Conservation (phyloP, 2,329 filamentous ascomycete genomes). For the Podosphaera xanthii region DNA sequence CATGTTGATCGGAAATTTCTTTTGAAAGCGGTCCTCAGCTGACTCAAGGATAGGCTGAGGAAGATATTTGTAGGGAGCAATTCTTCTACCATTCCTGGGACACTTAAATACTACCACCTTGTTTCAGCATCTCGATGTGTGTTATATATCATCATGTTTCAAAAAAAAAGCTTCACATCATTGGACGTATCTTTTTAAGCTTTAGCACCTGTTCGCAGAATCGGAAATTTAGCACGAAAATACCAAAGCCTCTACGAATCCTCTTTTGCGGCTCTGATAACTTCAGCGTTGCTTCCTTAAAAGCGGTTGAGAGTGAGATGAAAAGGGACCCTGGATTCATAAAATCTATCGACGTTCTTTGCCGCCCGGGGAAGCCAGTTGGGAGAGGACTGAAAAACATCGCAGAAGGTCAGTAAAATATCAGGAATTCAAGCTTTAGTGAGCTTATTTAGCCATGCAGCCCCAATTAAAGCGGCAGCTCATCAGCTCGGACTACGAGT, state of each 20-base stretch:
- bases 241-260: slow-evolving; percentile 43
- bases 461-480: slow-evolving; percentile 49
- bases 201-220: too few relatives aligned
- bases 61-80: too few relatives aligned
- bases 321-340: slow-evolving; percentile 29
- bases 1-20: too few relatives aligned
- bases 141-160: too few relatives aligned
- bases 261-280: slow-evolving; percentile 87
- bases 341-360: slow-evolving; percentile 64
- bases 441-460: slow-evolving; percentile 20
- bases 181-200: too few relatives aligned
- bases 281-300: slow-evolving; percentile 63
- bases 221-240: slow-evolving; percentile 3
- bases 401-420: slow-evolving; percentile 10
- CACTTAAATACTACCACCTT: too few relatives aligned
- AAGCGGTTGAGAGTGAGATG: slow-evolving; percentile 41
- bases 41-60: too few relatives aligned
- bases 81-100: too few relatives aligned
- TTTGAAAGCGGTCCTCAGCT: too few relatives aligned
- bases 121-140: too few relatives aligned
- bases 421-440: background rate
- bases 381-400: slow-evolving; percentile 48
- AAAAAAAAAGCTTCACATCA: too few relatives aligned
- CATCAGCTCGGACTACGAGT: slow-evolving; percentile 38
- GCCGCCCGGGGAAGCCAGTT: slow-evolving; percentile 52